A percentile compares a stretch with the other conserved stretches of the same genome.
Conservation (phyloP, 495 filamentous ascomycete species). For the Cetradonia linearis region DNA sequence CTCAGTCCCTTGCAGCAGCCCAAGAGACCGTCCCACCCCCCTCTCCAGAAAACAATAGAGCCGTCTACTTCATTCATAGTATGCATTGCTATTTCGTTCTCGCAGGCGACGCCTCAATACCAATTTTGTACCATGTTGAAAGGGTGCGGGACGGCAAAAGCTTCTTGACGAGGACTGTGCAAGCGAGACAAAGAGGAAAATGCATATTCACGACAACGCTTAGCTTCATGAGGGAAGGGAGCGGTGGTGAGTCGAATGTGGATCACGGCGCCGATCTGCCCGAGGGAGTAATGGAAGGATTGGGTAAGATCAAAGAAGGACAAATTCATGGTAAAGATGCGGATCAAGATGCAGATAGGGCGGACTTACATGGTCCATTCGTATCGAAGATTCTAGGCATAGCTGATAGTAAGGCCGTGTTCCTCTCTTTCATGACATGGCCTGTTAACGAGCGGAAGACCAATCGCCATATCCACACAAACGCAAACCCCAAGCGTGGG, state of each 20-base stretch:
- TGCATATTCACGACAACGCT: conserved; percentile 92
- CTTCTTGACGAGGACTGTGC: conserved; percentile 89
- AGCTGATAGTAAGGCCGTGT: conserved; percentile 34
- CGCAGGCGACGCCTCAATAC: conserved; percentile 70
- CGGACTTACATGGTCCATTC: conserved; percentile 34
- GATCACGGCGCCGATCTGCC: conserved; percentile 54
- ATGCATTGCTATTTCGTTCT: conserved; percentile 99
- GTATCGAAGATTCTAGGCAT: conserved; percentile 35
- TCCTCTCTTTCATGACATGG: neutral
- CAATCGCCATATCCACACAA: conserved; percentile 44
- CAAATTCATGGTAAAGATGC: conserved; percentile 23
- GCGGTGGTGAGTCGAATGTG: conserved; percentile 50
- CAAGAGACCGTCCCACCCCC: conserved; percentile 70
- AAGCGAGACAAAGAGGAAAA: conserved; percentile 79
- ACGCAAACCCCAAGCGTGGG: conserved; percentile 66
- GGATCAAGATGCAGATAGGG: conserved; percentile 24
- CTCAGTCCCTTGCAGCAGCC: conserved; percentile 80
- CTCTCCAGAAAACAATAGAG: conserved; percentile 22
- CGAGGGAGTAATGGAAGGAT: conserved; percentile 31
- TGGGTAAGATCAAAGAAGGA: conserved; percentile 20
- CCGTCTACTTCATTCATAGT: conserved; percentile 68
- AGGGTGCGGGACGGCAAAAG: conserved; percentile 81
- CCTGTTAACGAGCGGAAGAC: conserved; percentile 23
- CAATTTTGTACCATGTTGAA: conserved; percentile 89
- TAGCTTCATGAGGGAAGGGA: conserved; percentile 68